Percentiles rank a stretch among this genome's conserved stretches.
Conservation (phyloP, 306 rosid species). For the Parietaria judaica region DNA sequence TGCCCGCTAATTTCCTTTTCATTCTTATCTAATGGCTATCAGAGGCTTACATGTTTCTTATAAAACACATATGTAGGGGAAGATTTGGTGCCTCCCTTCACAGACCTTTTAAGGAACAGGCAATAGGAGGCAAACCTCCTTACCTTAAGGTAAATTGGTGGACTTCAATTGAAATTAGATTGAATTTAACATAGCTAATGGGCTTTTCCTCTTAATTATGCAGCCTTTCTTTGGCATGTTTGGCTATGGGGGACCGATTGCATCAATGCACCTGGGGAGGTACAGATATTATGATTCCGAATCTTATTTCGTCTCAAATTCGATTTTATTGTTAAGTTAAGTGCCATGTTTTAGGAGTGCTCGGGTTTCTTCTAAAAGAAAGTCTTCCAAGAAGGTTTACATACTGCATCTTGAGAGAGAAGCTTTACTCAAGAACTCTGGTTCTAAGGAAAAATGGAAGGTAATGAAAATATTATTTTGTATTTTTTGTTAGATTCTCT, state of each 20-base stretch:
- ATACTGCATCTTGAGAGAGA: slow-evolving; percentile 38
- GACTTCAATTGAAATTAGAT: neutral
- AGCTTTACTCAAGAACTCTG: slow-evolving; percentile 36
- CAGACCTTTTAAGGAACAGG: slow-evolving; percentile 26
- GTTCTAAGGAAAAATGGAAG: slow-evolving; percentile 39
- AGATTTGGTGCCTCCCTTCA: slow-evolving; percentile 59
- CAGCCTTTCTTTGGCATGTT: slow-evolving; percentile 70
- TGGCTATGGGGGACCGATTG: slow-evolving; percentile 62
- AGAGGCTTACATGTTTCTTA: neutral
- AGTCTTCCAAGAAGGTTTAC: slow-evolving; percentile 33
- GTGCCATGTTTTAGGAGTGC: slow-evolving; percentile 28
- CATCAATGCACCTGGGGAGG: slow-evolving; percentile 65
- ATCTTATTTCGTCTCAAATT: neutral
- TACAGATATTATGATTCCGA: slow-evolving; percentile 14
- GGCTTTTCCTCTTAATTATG: slow-evolving; percentile 11
- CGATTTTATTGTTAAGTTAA: neutral
- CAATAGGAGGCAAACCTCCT: slow-evolving; percentile 52
- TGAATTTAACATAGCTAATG: no score
- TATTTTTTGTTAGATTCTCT: neutral
- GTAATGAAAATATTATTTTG: slow-evolving; percentile 19
- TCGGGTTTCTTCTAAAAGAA: slow-evolving; percentile 47
- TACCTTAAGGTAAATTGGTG: slow-evolving; percentile 34
- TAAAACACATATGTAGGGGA: slow-evolving; percentile 34
- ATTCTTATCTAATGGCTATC: neutral
- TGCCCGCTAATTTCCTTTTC: neutral